Conservation (phyloP, 1,139 yeast species). For the Pneumocystis sp. region DNA sequence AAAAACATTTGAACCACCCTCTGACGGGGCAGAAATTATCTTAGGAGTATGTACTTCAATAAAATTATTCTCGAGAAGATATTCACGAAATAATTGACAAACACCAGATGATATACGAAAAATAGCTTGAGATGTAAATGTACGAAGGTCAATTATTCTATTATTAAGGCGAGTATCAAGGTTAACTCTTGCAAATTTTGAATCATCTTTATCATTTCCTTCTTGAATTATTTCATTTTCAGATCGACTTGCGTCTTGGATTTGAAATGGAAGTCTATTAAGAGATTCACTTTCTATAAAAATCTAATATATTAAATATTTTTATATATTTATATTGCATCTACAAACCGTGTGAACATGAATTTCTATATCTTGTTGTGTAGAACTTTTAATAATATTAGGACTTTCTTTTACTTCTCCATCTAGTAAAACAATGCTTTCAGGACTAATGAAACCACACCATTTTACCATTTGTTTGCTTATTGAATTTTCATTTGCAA, state of each 20-base stretch:
- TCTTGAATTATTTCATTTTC: constrained; percentile 45
- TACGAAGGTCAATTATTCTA: constrained; percentile 90
- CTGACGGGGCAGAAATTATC: constrained; percentile 86
- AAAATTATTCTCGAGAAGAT: constrained; percentile 50
- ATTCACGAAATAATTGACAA: constrained; percentile 77
- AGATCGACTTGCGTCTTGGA: constrained; percentile 92
- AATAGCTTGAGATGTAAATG: constrained; percentile 93
- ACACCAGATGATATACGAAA: constrained; percentile 89
- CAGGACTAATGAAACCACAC: constrained; percentile 75
- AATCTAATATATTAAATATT: constrained; percentile 34
- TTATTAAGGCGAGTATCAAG: constrained; percentile 91
- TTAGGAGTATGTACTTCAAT: constrained; percentile 93
- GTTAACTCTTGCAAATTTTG: constrained; percentile 66
- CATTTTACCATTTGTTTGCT: constrained; percentile 96
- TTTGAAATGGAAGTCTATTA: constrained; percentile 76
- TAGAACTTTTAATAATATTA: constrained; percentile 77
- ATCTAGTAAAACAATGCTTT: constrained; percentile 78
- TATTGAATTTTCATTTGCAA: constrained; percentile 49
- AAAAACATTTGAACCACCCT: constrained; percentile 95
- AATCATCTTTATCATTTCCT: constrained; percentile 56
- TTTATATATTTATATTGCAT: neutral
- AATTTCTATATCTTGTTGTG: constrained; percentile 82
- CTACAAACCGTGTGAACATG: constrained; percentile 37
- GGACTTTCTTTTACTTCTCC: constrained; percentile 76
- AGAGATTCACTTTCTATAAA: constrained; percentile 63